Conservation (phyloP, 2,329 filamentous ascomycete genomes). For the Tolypocladium inflatum region DNA sequence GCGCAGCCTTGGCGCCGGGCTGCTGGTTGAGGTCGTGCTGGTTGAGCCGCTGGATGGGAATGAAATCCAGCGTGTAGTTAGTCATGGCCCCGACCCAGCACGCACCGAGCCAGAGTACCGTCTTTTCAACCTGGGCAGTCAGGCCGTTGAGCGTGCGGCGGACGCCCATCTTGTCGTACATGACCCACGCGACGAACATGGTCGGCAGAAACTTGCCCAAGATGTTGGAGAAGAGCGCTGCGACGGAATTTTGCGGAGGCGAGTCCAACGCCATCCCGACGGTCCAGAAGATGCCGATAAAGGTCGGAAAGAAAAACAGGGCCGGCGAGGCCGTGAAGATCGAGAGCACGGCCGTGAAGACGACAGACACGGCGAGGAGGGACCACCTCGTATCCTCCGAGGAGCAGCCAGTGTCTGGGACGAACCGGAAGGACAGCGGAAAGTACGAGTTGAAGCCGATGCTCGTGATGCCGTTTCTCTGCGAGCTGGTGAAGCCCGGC, state of each 20-base stretch:
- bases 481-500: constrained; percentile 51
- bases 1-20: constrained; percentile 75
- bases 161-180: constrained; percentile 76
- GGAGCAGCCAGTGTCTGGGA: constrained; percentile 53
- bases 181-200: constrained; percentile 76
- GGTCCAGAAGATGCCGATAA: constrained; percentile 78
- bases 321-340: constrained; percentile 71
- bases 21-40: constrained; percentile 81
- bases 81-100: constrained; percentile 88
- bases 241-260: constrained; percentile 57
- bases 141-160: constrained; percentile 61
- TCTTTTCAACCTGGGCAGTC: constrained; percentile 81
- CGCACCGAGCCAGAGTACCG: constrained; percentile 77
- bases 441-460: constrained; percentile 80
- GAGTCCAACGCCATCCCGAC: constrained; percentile 85
- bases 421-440: constrained; percentile 75
- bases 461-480: constrained; percentile 66
- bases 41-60: constrained; percentile 88
- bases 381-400: constrained; percentile 77
- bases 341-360: constrained; percentile 68
- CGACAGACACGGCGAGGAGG: constrained; percentile 69
- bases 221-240: constrained; percentile 66
- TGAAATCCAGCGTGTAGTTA: constrained; percentile 91
- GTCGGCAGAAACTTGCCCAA: constrained; percentile 79
- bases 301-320: constrained; percentile 78